A percentile compares a stretch with the other conserved stretches of the same genome.
Conservation (phyloP, 2,329 filamentous ascomycete species). For the Fusarium algeriense region DNA sequence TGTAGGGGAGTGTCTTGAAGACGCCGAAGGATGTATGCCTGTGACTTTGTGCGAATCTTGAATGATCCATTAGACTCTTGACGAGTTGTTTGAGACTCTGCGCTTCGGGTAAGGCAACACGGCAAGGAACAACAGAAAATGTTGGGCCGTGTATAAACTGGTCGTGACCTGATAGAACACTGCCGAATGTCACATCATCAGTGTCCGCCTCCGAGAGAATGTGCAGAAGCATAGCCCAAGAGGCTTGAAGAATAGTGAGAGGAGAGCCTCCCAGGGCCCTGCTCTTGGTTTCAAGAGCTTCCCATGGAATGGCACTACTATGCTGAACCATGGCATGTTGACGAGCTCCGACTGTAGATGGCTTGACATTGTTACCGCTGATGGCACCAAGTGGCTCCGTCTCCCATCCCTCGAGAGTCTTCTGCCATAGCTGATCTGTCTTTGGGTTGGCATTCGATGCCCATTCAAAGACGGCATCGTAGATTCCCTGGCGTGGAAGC, state of each 20-base stretch:
- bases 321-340: conserved; percentile 15
- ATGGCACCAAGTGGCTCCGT: conserved; percentile 9
- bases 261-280: conserved; percentile 14
- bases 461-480: neutral
- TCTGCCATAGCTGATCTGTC: conserved; percentile 13
- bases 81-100: conserved; percentile 3
- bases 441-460: neutral
- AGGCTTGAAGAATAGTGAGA: neutral
- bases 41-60: conserved; percentile 2
- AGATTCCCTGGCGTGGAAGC: neutral
- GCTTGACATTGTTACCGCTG: conserved; percentile 17
- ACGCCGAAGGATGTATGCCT: conserved; percentile 16
- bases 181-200: conserved; percentile 7
- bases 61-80: neutral
- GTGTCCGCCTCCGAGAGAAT: conserved; percentile 20
- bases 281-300: conserved; percentile 3
- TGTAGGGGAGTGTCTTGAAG: conserved; percentile 31
- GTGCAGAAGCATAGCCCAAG: conserved; percentile 22
- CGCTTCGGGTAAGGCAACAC: neutral
- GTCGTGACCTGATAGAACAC: conserved; percentile 10
- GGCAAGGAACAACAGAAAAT: conserved; percentile 26
- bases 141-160: conserved; percentile 10
- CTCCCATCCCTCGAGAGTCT: conserved; percentile 19
- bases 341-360: neutral
- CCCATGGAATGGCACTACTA: neutral